These are phyloP conservation scores for Leccinellum rugosiceps DNA, from an alignment of 768 basidiomycete genomes.

Conservation along the genomic window DNA sequence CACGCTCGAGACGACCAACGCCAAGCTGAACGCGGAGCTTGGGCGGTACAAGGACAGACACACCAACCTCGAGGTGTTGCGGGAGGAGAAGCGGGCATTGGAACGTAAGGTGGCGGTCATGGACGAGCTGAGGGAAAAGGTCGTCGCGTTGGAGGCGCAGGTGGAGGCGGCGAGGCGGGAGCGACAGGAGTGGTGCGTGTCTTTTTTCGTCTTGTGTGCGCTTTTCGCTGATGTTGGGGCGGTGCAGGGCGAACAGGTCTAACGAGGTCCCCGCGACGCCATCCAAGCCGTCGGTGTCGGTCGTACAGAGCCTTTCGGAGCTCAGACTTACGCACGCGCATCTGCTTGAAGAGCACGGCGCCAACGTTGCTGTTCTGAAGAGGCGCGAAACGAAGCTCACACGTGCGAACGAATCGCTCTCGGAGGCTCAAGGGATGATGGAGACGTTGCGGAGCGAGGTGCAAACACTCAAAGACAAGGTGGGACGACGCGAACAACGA, in stretches of 20 bases:
- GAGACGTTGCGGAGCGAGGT: slow-evolving; percentile 36
- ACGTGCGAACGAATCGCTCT: slow-evolving; percentile 36
- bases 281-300: slow-evolving; percentile 47
- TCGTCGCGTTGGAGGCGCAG: slow-evolving; percentile 60
- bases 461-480: slow-evolving; percentile 38
- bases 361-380: slow-evolving; percentile 49
- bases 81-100: slow-evolving; percentile 69
- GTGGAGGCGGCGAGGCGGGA: slow-evolving; percentile 57
- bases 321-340: slow-evolving; percentile 62
- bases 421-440: slow-evolving; percentile 35
- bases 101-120: slow-evolving; percentile 48
- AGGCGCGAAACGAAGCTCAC: slow-evolving; percentile 51
- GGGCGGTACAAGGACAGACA: slow-evolving; percentile 50
- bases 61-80: slow-evolving; percentile 63
- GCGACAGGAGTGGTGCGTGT: slow-evolving; percentile 55
- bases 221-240: not conserved
- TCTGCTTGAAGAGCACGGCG: slow-evolving; percentile 66
- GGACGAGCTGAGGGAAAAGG: slow-evolving; percentile 54
- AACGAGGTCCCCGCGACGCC: slow-evolving; percentile 32
- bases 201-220: not conserved
- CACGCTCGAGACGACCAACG: slow-evolving; percentile 56
- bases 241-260: slow-evolving; percentile 37
- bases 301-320: slow-evolving; percentile 55
- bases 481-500: slow-evolving; percentile 37
- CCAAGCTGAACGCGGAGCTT: slow-evolving; percentile 53